A percentile compares a stretch with the other conserved stretches of the same genome.
Conservation (phyloP, 768 basidiomycete genomes). For the Panaeolus papilionaceus region DNA sequence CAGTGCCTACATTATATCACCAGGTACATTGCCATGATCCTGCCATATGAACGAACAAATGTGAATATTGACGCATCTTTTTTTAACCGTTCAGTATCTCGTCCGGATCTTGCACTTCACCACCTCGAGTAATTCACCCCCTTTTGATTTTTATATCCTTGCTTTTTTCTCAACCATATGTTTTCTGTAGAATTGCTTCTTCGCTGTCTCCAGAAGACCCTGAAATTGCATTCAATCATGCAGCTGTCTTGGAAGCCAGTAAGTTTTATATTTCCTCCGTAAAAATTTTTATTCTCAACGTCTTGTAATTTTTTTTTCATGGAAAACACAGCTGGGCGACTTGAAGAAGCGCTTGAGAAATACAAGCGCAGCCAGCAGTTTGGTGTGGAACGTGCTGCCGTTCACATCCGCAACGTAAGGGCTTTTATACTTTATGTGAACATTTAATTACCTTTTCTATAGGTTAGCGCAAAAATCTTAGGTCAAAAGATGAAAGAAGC, state of each 20-base stretch:
- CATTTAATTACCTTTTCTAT: conserved; percentile 28
- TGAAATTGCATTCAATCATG: conserved; percentile 92
- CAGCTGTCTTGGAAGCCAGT: conserved; percentile 91
- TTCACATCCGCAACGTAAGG: conserved; percentile 84
- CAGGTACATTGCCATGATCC: conserved; percentile 33
- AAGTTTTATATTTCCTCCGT: conserved; percentile 35
- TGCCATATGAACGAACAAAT: conserved; percentile 17
- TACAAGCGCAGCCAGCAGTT: conserved; percentile 81
- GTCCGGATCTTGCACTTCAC: conserved; percentile 87
- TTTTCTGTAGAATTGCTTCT: conserved; percentile 69
- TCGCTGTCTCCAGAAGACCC: conserved; percentile 89
- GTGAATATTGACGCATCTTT: conserved; percentile 15
- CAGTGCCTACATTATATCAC: conserved; percentile 87
- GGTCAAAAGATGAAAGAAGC: conserved; percentile 62
- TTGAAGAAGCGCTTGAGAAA: conserved; percentile 81
- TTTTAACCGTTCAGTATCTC: conserved; percentile 53
- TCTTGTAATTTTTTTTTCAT: conserved; percentile 40
- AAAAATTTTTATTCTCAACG: conserved; percentile 24
- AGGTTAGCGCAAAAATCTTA: conserved; percentile 86
- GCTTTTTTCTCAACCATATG: conserved; percentile 13
- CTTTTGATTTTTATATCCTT: conserved; percentile 31
- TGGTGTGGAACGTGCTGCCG: conserved; percentile 82
- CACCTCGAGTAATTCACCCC: conserved; percentile 69
- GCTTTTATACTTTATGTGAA: conserved; percentile 19
- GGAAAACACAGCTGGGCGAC: conserved; percentile 64